These are phyloP conservation scores for Retiboletus flavoniger DNA, from an alignment of 1,284 basidiomycete species.

Conservation along the genomic window DNA sequence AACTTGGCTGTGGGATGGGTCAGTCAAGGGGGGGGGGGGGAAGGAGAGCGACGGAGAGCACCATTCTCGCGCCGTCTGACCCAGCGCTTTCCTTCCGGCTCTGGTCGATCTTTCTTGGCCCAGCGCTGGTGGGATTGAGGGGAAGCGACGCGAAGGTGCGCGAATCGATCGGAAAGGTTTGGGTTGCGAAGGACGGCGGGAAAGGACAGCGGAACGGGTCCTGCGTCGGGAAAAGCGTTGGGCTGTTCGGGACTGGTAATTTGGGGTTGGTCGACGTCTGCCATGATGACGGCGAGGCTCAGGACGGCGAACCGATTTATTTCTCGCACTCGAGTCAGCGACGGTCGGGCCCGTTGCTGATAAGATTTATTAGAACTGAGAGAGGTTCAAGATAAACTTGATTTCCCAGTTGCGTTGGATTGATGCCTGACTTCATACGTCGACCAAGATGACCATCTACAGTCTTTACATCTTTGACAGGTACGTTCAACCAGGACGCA, in stretches of 20 bases:
- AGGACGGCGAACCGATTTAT: neutral
- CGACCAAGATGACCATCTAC: constrained; percentile 72
- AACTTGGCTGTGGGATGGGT: constrained; percentile 53
- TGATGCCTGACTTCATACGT: neutral
- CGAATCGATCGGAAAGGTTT: constrained; percentile 50
- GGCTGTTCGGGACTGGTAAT: neutral
- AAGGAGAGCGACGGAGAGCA: constrained; percentile 32
- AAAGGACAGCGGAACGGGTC: constrained; percentile 62
- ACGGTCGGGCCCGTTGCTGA: neutral
- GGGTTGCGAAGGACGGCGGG: constrained; percentile 64
- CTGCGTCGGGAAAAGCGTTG: constrained; percentile 8
- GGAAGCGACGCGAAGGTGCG: constrained; percentile 42
- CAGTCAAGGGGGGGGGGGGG: constrained; percentile 1
- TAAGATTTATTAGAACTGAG: too few species aligned
- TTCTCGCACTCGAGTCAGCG: neutral
- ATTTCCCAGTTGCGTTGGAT: neutral
- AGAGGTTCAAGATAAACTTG: too few species aligned
- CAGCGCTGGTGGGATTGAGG: constrained; percentile 7
- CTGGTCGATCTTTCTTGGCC: constrained; percentile 46
- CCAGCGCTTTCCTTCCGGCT: constrained; percentile 76
- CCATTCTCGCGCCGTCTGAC: constrained; percentile 73
- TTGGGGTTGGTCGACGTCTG: constrained; percentile 3
- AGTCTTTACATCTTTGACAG: constrained; percentile 91
- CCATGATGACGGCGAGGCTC: constrained; percentile 16
- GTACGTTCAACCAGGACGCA: constrained; percentile 35